Percentiles rank a stretch among this genome's conserved stretches.
These are phyloP conservation scores for Flueggea neowawraea DNA, from an alignment of 441 rosid genomes.

Conservation along the genomic window DNA sequence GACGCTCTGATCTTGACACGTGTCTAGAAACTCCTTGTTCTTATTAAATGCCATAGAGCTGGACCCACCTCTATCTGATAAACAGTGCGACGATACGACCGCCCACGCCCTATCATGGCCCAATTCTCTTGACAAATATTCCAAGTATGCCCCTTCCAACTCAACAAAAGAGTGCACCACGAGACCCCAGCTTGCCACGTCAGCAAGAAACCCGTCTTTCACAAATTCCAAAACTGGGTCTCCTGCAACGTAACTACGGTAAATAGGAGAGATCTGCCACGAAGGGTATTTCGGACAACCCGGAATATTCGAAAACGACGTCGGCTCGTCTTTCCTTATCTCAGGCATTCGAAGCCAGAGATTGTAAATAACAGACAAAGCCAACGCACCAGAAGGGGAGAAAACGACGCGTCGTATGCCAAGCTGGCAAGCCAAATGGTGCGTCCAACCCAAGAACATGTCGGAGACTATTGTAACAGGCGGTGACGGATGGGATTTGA, in stretches of 20 bases:
- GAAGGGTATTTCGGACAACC: conserved; percentile 29
- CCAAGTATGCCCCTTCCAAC: conserved; percentile 36
- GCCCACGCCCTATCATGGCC: conserved; percentile 43
- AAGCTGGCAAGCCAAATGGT: conserved; percentile 28
- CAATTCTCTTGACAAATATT: conserved; percentile 22
- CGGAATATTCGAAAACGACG: conserved; percentile 35
- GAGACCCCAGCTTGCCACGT: conserved; percentile 36
- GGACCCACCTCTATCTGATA: conserved; percentile 31
- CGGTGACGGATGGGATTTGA: conserved; percentile 39
- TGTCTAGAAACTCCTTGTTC: conserved; percentile 41
- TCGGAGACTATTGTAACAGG: conserved; percentile 52
- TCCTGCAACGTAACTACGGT: conserved; percentile 26
- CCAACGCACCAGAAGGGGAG: conserved; percentile 40
- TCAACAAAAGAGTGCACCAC: conserved; percentile 37
- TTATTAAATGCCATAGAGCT: conserved; percentile 1
- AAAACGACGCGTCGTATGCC: conserved; percentile 48
- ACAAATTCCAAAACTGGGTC: conserved; percentile 29
- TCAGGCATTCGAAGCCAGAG: conserved; percentile 36
- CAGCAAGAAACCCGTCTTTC: conserved; percentile 20
- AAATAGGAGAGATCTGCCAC: conserved; percentile 42
- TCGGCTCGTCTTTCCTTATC: conserved; percentile 2
- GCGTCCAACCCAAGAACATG: conserved; percentile 70
- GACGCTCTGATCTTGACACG: conserved; percentile 34
- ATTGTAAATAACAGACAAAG: conserved; percentile 21
- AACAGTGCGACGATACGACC: conserved; percentile 34